Evolutionary conservation across 2,329 filamentous ascomycete species (phyloP).

Genomic region (Bretziella fagacearum): DNA sequence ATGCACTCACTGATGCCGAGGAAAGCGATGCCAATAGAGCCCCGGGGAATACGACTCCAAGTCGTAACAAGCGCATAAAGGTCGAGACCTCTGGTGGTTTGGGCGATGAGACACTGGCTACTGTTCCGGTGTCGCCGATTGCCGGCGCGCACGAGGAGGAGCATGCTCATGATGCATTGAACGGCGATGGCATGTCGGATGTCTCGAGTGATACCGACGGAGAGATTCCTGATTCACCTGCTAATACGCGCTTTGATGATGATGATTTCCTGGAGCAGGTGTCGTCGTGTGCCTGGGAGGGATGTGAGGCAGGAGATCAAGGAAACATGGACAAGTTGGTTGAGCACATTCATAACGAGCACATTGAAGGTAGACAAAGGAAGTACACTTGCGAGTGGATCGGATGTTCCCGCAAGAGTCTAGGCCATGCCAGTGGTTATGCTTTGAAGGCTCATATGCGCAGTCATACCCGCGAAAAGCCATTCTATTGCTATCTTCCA

Average conservation of each 20-base stretch:
- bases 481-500: conserved; percentile 88
- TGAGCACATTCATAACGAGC: conserved; percentile 75
- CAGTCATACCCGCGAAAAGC: conserved; percentile 94
- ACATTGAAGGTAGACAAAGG: conserved; percentile 84
- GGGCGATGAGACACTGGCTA: conserved; percentile 30
- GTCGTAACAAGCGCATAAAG: conserved; percentile 28
- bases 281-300: conserved; percentile 62
- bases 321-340: conserved; percentile 69
- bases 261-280: conserved; percentile 64
- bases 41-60: not conserved
- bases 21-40: conserved; percentile 20
- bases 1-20: conserved; percentile 19
- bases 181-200: conserved; percentile 41
- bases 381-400: conserved; percentile 98
- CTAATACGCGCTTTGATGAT: conserved; percentile 51
- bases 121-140: conserved; percentile 20
- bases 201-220: conserved; percentile 85
- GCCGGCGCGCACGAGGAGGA: conserved; percentile 21
- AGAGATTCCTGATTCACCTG: conserved; percentile 57
- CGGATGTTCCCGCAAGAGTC: conserved; percentile 73
- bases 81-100: conserved; percentile 20
- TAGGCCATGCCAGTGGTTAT: conserved; percentile 88
- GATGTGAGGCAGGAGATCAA: conserved; percentile 52
- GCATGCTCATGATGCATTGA: not conserved
- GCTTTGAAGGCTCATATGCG: conserved; percentile 94